phyloP scores from a whole-genome alignment of 495 filamentous ascomycete species.

The Hypoxylon fragiforme region DNA sequence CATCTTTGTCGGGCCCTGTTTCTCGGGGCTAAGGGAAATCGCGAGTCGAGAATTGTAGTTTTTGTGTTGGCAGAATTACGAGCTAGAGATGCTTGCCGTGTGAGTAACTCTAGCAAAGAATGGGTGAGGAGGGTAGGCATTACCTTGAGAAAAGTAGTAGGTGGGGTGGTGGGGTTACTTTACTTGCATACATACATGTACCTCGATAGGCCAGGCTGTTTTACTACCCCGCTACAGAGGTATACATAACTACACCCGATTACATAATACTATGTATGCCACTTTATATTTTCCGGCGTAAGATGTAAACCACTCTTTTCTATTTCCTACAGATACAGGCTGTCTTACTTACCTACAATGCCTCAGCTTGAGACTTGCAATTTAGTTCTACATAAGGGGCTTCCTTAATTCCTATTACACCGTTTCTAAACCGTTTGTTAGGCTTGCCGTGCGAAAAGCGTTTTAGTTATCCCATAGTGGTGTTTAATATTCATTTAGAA shows the following conservation, averaged over 20 bases:
- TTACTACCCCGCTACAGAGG: too few relatives aligned
- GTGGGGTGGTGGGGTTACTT: too few relatives aligned
- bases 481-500: slow-evolving; percentile 36
- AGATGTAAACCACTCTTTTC: background rate
- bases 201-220: too few relatives aligned
- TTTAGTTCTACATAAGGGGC: slow-evolving; percentile 62
- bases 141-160: too few relatives aligned
- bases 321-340: background rate
- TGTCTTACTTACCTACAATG: background rate
- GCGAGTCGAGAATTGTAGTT: background rate
- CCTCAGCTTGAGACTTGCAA: slow-evolving; percentile 13
- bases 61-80: too few relatives aligned
- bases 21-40: background rate
- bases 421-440: slow-evolving; percentile 62
- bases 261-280: background rate
- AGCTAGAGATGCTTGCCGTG: too few relatives aligned
- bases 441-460: slow-evolving; percentile 66
- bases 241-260: too few relatives aligned
- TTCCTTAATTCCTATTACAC: slow-evolving; percentile 67
- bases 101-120: too few relatives aligned
- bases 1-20: slow-evolving; percentile 4
- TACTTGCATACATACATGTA: too few relatives aligned
- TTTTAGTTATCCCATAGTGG: slow-evolving; percentile 80
- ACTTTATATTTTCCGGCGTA: background rate
- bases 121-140: too few relatives aligned